A percentile compares a stretch with the other conserved stretches of the same genome.
Conservation (phyloP, 306 rosid genomes). For the Dryas octopetala region DNA sequence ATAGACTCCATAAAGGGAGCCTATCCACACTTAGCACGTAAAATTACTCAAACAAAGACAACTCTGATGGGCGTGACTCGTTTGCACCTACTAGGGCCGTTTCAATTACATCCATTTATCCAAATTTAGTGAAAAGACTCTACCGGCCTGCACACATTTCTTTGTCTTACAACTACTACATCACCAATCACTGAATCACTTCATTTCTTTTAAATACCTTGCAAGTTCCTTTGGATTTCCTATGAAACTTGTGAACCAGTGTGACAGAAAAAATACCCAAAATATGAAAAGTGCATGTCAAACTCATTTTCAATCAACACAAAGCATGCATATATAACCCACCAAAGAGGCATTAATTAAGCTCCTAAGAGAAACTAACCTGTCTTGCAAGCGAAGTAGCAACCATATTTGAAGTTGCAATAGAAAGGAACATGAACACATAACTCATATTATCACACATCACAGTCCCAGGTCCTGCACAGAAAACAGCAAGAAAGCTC, state of each 20-base stretch:
- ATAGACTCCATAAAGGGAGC: too few species aligned
- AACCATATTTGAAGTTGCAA: conserved; percentile 95
- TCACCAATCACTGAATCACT: too few species aligned
- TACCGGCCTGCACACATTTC: too few species aligned
- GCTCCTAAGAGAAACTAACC: conserved; percentile 40
- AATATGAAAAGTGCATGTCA: background rate
- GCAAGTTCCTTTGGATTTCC: background rate
- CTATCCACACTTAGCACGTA: too few species aligned
- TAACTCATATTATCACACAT: conserved; percentile 79
- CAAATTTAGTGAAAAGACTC: too few species aligned
- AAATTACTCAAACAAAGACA: too few species aligned
- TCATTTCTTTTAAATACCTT: background rate
- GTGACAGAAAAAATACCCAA: background rate
- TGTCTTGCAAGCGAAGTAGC: conserved; percentile 81
- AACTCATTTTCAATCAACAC: background rate
- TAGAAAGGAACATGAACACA: conserved; percentile 85
- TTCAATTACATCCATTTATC: too few species aligned
- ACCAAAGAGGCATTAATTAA: background rate
- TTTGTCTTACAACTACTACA: too few species aligned
- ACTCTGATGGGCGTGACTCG: too few species aligned
- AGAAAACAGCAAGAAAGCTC: background rate
- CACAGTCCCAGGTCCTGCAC: conserved; percentile 85
- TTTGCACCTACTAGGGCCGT: too few species aligned
- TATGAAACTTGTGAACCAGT: background rate
- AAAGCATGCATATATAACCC: background rate